Percentiles rank a stretch among this genome's conserved stretches.
Evolutionary conservation across 2,329 filamentous ascomycete species (phyloP).

Genomic region (Zymoseptoria brevis): DNA sequence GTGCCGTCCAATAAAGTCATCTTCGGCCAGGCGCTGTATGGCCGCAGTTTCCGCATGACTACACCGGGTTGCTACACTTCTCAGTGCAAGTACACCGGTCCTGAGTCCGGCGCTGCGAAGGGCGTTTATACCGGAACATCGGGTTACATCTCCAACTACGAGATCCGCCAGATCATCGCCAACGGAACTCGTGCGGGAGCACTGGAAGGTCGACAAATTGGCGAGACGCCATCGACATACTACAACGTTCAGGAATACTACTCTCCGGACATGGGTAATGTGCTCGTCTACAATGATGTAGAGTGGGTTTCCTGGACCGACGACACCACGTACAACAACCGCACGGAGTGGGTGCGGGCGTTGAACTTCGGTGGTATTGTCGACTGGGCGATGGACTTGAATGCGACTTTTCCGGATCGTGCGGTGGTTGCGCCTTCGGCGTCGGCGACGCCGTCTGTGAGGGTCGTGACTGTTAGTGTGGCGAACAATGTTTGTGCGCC

Average conservation of each 20-base stretch:
- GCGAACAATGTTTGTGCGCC: neutral
- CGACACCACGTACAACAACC: slow-evolving; percentile 1
- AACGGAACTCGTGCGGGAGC: neutral
- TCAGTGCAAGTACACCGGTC: slow-evolving; percentile 23
- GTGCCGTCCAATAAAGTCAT: slow-evolving; percentile 64
- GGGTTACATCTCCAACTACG: slow-evolving; percentile 31
- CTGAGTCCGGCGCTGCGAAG: slow-evolving; percentile 20
- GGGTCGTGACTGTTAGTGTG: neutral
- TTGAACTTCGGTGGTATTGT: slow-evolving; percentile 2
- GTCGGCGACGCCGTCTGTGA: neutral
- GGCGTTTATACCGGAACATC: slow-evolving; percentile 29
- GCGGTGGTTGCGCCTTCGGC: neutral
- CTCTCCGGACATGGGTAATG: slow-evolving; percentile 1
- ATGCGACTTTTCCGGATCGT: neutral
- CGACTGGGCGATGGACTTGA: slow-evolving; percentile 7
- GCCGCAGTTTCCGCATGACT: slow-evolving; percentile 61
- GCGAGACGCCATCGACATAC: neutral
- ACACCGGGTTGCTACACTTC: slow-evolving; percentile 18
- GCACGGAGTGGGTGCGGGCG: slow-evolving; percentile 2
- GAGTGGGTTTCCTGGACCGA: slow-evolving; percentile 8
- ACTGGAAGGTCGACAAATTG: neutral
- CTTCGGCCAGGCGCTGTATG: slow-evolving; percentile 83
- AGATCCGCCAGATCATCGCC: slow-evolving; percentile 29
- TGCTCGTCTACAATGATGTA: slow-evolving; percentile 4
- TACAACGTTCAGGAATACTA: slow-evolving; percentile 5